A percentile compares a stretch with the other conserved stretches of the same genome.
Conservation (phyloP, 371 early-diverging fungal genomes). For the Mucor circinelloides region DNA sequence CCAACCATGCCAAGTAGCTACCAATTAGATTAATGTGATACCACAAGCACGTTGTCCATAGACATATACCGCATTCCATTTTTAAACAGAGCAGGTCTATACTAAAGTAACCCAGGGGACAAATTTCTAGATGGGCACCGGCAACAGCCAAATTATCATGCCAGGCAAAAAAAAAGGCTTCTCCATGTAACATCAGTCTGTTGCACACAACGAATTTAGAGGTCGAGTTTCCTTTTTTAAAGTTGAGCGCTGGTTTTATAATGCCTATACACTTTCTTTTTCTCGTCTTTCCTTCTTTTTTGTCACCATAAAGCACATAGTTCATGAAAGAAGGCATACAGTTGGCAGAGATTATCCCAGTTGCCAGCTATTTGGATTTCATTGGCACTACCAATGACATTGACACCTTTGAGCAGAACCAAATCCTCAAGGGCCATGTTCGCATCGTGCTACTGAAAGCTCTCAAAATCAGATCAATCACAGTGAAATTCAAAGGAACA, state of each 20-base stretch:
- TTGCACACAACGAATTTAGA: neutral
- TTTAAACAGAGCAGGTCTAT: neutral
- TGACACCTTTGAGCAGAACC: conserved; percentile 2
- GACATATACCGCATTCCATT: neutral
- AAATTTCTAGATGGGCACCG: neutral
- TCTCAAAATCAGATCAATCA: conserved; percentile 36
- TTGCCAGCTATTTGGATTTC: conserved; percentile 28
- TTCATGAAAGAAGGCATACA: conserved; percentile 35
- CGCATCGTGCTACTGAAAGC: conserved; percentile 21
- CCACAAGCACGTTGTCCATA: neutral
- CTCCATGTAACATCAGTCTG: neutral
- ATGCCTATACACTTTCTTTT: neutral
- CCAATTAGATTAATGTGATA: neutral
- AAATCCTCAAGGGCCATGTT: conserved; percentile 26
- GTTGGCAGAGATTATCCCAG: conserved; percentile 32
- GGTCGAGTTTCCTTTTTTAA: neutral
- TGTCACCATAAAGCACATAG: neutral
- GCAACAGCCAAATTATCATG: neutral
- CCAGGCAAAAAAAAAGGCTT: neutral
- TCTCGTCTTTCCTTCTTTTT: neutral
- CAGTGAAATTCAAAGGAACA: conserved; percentile 33
- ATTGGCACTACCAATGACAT: conserved; percentile 24
- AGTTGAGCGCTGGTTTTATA: neutral
- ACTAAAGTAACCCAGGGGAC: neutral
- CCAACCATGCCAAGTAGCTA: neutral